Base-by-base conservation (phyloP, 2,329 filamentous ascomycete genomes). In the Didymella exigua region DNA sequence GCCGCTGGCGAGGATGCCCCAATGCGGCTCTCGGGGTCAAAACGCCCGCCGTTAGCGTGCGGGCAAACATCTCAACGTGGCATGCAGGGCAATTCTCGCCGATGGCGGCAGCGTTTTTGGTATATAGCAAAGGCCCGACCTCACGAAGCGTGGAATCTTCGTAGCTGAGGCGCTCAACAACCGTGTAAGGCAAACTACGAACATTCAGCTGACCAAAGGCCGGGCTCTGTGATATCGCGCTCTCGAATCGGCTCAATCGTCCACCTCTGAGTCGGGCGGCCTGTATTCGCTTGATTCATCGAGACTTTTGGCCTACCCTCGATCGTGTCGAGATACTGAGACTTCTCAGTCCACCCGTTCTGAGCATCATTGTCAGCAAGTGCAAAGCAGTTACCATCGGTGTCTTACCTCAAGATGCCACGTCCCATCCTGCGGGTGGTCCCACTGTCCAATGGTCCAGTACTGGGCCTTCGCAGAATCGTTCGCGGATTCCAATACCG, bases 391-490 rank as follows among this genome's bases (percentile, higher is more conserved):
- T 29, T n/a, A 24, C 19, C 11, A 11, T 19, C 10, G 27, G 31
- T 4, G 5, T 13, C 31, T 33, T 44, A 44, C 44, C 37, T 43
- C 50, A 14, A 66, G 24, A 54, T 62, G 54, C 59, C 57, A 68
- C 1, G 58, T 67, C 0, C 63, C 63, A 55, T 68, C 63, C 18
- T 42, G 11, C 13, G 43, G 31, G 3, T 33, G 33, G 2, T 59
- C 62, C 63, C 63, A 69, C 3, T 52, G 45, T 43, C 49, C 56
- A 14, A 68, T 51, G 10, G 16, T 52, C 66, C 67, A 67, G n/a
- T n/a, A n/a, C n/a, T n/a, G n/a, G n/a, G n/a, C 56, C 10, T 49
- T 49, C 19, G 49, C 63, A 5, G 36, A 36, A 16, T 37, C 4
- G 1, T 59, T 60, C 1, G 45, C 46, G 6, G 45, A 5, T 27